These are phyloP conservation scores for Fusarium hainanense DNA, from an alignment of 2,329 filamentous ascomycete genomes.

Conservation along the genomic window DNA sequence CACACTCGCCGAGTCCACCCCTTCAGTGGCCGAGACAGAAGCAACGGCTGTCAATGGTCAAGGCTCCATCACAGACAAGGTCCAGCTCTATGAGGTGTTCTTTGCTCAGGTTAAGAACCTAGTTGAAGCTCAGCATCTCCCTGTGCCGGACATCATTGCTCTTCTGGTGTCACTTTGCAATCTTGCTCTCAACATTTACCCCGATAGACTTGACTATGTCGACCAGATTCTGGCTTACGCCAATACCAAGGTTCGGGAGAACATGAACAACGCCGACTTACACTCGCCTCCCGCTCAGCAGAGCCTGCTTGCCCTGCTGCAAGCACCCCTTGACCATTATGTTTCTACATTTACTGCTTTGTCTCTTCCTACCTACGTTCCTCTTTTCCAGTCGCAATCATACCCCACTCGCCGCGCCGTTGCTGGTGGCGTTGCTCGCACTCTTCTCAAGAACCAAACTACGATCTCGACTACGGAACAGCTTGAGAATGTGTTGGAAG, in stretches of 20 bases:
- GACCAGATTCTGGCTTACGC: constrained; percentile 94
- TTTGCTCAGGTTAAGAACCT: constrained; percentile 95
- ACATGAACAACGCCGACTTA: constrained; percentile 93
- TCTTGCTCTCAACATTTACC: constrained; percentile 95
- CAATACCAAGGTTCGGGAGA: constrained; percentile 84
- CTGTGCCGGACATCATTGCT: constrained; percentile 94
- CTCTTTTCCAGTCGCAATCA: constrained; percentile 88
- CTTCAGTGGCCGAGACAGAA: constrained; percentile 60
- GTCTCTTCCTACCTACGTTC: constrained; percentile 90
- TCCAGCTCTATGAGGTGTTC: constrained; percentile 96
- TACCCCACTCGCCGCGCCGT: constrained; percentile 93
- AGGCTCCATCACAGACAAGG: constrained; percentile 66
- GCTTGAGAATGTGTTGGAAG: constrained; percentile 87
- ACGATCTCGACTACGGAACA: constrained; percentile 81
- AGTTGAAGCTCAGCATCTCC: constrained; percentile 88
- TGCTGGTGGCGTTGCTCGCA: constrained; percentile 86
- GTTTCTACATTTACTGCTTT: constrained; percentile 96
- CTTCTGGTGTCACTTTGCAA: constrained; percentile 94
- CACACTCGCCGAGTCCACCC: constrained; percentile 49
- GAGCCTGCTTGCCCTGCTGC: constrained; percentile 88
- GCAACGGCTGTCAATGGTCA: constrained; percentile 61
- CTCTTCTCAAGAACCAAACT: constrained; percentile 84
- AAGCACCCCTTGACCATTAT: constrained; percentile 90
- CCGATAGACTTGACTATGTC: constrained; percentile 90
- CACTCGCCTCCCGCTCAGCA: constrained; percentile 89